Base-by-base conservation (phyloP, 352 stramenopile species). In the Phytophthora pini region DNA sequence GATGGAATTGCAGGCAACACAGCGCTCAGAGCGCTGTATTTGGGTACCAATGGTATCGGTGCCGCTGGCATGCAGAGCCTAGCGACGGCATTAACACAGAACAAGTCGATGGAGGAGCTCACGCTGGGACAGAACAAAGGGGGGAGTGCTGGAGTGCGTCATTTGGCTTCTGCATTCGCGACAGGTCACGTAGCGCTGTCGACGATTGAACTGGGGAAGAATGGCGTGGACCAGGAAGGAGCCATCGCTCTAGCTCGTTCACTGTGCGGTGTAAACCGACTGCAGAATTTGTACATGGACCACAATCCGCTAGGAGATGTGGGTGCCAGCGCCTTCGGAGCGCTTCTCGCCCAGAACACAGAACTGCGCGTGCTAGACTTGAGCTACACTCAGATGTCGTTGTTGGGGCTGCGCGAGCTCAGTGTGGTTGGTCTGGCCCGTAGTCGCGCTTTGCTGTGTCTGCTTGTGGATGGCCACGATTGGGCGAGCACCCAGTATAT, bases 261-360 rank as follows among this genome's bases (percentile, higher is more conserved):
- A 39, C 68, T 94, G 13, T 87, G 78, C 36, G 65, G 54, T n/a
- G 47, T 52, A 0, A 77, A 77, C 50, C 59, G 60, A 40, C 61
- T 94, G n/a, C 80, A 92, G 63, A 94, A 93, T 43, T 68, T 94
- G 47, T 94, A 94, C 58, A 69, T 94, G 27, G 87, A 94, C 64
- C 90, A 93, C 62, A 94, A 94, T 55, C 84, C 84, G n/a, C 67
- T 94, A n/a, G 87, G 87, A 9, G 87, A 94, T 48, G 72, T 76
- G 12, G 84, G 84, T 9, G 87, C 83, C 2, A 80, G 76, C 47
- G 87, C 82, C 6, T 87, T 93, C 41, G 87, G 84, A 55, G 80
- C 76, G 8, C 64, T 92, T 38, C 64, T 94, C 31, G 81, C 81
- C 53, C 87, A 91, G 60, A 93, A 92, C 54, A 47, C 56, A n/a